Percentiles rank a stretch among this genome's conserved stretches.
Evolutionary conservation across 805 yeast genomes (phyloP).

Genomic region (Starmera pachycereana): DNA sequence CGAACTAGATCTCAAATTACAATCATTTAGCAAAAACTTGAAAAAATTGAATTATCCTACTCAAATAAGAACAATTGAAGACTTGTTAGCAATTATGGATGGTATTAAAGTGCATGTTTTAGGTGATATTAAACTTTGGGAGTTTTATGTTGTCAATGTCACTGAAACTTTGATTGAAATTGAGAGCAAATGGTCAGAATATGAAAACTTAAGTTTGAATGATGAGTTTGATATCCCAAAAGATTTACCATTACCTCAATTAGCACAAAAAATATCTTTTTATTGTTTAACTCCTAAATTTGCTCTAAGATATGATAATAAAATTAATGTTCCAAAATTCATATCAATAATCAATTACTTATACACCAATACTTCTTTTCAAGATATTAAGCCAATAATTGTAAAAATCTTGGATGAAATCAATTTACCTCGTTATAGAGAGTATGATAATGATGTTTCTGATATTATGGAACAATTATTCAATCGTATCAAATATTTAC

Average conservation of each 20-base stretch:
- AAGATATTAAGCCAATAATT: slow-evolving; percentile 31
- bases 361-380: slow-evolving; percentile 20
- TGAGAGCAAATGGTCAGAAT: slow-evolving; percentile 24
- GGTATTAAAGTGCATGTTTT: slow-evolving; percentile 64
- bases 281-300: slow-evolving; percentile 30
- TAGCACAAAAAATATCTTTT: slow-evolving; percentile 39
- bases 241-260: slow-evolving; percentile 27
- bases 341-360: slow-evolving; percentile 38
- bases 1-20: slow-evolving; percentile 63
- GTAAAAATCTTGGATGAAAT: slow-evolving; percentile 59
- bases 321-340: slow-evolving; percentile 38
- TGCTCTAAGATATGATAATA: slow-evolving; percentile 40
- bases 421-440: slow-evolving; percentile 59
- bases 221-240: slow-evolving; percentile 34
- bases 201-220: slow-evolving; percentile 9
- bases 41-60: slow-evolving; percentile 53
- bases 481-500: slow-evolving; percentile 65
- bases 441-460: slow-evolving; percentile 63
- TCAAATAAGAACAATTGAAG: slow-evolving; percentile 36
- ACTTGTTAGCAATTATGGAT: slow-evolving; percentile 50
- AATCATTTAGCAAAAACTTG: slow-evolving; percentile 54
- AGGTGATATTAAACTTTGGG: slow-evolving; percentile 68
- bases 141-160: slow-evolving; percentile 69
- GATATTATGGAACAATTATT: slow-evolving; percentile 59
- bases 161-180: slow-evolving; percentile 28